Conservation (phyloP, 2,329 filamentous ascomycete genomes). For the Malbranchea zuffiana region DNA sequence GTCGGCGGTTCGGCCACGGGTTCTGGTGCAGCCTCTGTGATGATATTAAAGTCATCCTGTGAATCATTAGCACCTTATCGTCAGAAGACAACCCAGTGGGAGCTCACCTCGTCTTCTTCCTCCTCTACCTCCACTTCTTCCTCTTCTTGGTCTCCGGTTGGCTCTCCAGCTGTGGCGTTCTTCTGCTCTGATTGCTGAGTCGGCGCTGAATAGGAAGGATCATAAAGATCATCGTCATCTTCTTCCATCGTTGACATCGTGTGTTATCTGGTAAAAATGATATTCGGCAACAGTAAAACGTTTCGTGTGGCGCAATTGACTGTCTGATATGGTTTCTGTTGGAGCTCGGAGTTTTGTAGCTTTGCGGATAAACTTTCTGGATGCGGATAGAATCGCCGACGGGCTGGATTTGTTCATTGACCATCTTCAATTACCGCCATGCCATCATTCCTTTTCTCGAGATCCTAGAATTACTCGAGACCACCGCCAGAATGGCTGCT, state of each 20-base stretch:
- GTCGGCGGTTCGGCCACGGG: constrained; percentile 27
- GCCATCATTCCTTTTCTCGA: no score
- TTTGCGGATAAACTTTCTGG: no score
- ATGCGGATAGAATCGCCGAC: no score
- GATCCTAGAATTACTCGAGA: no score
- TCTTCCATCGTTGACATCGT: constrained; percentile 31
- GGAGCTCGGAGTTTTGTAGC: no score
- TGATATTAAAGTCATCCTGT: constrained; percentile 41
- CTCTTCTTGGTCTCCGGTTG: constrained; percentile 25
- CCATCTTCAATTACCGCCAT: no score
- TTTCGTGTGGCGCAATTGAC: not conserved
- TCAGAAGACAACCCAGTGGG: constrained; percentile 16
- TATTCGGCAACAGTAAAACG: not conserved
- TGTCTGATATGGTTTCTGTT: no score
- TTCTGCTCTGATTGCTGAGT: constrained; percentile 25
- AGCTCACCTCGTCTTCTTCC: constrained; percentile 30
- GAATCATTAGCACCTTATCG: constrained; percentile 13
- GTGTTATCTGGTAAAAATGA: not conserved
- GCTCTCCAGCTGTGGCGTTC: constrained; percentile 19
- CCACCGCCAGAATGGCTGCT: constrained; percentile 11
- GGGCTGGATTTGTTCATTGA: no score
- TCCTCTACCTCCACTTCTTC: constrained; percentile 33
- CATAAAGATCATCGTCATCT: constrained; percentile 39
- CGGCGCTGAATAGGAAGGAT: constrained; percentile 30
- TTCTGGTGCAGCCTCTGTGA: constrained; percentile 38